phyloP scores from a whole-genome alignment of 768 basidiomycete genomes.

The Trametes cubensis region DNA sequence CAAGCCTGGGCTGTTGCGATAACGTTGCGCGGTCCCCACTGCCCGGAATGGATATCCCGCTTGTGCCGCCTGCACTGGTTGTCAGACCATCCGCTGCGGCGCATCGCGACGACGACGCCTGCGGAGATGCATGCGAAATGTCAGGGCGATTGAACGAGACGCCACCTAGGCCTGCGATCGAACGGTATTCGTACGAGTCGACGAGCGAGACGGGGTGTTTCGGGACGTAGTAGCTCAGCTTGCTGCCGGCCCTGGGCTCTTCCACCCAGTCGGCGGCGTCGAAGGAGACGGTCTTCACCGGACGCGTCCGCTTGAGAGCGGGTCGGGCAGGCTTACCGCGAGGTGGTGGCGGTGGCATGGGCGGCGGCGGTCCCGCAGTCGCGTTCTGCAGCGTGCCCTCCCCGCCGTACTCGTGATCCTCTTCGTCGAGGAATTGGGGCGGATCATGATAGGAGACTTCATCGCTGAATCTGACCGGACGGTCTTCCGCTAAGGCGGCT shows the following conservation, averaged over 20 bases:
- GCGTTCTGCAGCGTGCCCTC: not conserved
- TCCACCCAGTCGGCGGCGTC: not conserved
- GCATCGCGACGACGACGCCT: no score
- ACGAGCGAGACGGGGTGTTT: not conserved
- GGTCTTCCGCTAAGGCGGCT: constrained; percentile 9
- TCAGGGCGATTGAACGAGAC: no score
- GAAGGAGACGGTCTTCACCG: constrained; percentile 17
- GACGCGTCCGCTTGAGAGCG: constrained; percentile 18
- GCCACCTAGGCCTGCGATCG: no score
- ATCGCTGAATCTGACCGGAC: constrained; percentile 13
- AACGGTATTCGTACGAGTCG: not conserved
- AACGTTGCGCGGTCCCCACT: not conserved
- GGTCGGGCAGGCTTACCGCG: not conserved
- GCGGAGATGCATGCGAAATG: no score
- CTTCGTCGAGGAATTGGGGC: not conserved
- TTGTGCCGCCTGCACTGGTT: no score
- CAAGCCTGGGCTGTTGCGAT: not conserved
- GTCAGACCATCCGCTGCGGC: no score
- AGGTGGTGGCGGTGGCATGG: not conserved
- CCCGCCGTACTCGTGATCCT: not conserved
- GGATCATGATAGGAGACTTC: constrained; percentile 3
- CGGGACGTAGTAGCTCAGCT: not conserved
- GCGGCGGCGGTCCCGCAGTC: not conserved
- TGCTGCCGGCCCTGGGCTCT: no score
- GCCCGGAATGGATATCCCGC: no score